Conservation (phyloP, 2,329 filamentous ascomycete species). For the Lasiodiplodia sp. region DNA sequence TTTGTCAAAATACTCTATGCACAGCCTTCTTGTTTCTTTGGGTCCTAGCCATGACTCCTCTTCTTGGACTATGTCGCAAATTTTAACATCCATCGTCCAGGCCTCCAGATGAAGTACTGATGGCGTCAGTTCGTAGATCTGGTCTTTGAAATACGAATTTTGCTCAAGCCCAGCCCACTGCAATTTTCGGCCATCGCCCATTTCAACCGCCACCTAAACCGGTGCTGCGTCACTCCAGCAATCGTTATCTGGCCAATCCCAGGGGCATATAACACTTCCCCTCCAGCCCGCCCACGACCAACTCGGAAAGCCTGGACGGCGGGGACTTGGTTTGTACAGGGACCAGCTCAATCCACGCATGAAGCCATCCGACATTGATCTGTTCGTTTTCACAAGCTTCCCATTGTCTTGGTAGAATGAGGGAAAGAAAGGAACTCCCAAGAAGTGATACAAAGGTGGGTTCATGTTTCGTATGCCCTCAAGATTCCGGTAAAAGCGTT, state of each 20-base stretch:
- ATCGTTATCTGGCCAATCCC: not conserved
- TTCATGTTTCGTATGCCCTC: not conserved
- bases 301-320: not conserved
- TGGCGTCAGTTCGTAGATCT: not conserved
- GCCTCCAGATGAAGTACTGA: not conserved
- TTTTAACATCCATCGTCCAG: not conserved
- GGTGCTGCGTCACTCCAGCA: not conserved
- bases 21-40: not conserved
- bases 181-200: not conserved
- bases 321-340: not conserved
- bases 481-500: not conserved
- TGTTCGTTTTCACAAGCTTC: not conserved
- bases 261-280: not conserved
- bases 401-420: not conserved
- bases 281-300: not conserved
- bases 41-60: too few relatives aligned
- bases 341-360: not conserved
- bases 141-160: not conserved
- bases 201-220: not conserved
- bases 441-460: not conserved
- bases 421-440: not conserved
- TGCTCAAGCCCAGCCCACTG: not conserved
- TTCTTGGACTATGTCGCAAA: not conserved
- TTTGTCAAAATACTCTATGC: not conserved
- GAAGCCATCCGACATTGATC: not conserved